These are phyloP conservation scores for Scenedesmus sp. DNA, from an alignment of 163 green algal species.

Conservation along the genomic window DNA sequence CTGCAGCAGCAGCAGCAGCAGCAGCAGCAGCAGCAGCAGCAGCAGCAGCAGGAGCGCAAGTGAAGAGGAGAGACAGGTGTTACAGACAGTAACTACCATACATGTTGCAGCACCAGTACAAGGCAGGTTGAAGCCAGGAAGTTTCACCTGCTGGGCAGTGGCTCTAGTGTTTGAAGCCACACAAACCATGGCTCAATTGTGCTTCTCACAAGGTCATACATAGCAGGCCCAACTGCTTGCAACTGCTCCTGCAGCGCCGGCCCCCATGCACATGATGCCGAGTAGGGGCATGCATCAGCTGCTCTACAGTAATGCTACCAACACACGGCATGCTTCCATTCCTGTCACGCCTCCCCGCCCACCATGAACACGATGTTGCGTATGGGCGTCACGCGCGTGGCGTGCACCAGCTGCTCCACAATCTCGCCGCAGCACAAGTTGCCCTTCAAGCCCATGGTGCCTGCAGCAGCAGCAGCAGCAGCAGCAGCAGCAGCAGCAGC, in stretches of 20 bases:
- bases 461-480: conserved; percentile 55
- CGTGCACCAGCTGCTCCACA: conserved; percentile 96
- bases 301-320: background rate
- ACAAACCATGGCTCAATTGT: too few species aligned
- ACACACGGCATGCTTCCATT: too few species aligned
- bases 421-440: conserved; percentile 95
- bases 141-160: too few species aligned
- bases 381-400: conserved; percentile 75
- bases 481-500: background rate
- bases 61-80: background rate
- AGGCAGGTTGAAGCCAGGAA: too few species aligned
- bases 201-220: too few species aligned
- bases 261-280: too few species aligned
- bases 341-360: background rate
- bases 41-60: background rate
- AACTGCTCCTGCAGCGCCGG: too few species aligned
- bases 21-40: background rate
- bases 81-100: too few species aligned
- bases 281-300: background rate
- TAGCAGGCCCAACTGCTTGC: too few species aligned
- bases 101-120: too few species aligned
- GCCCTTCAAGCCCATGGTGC: conserved; percentile 93
- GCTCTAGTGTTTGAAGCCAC: too few species aligned
- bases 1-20: conserved; percentile 53
- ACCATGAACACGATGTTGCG: conserved; percentile 98